Percentiles rank a stretch among this genome's conserved stretches.
Evolutionary conservation across 192 early-diverging fungal species (phyloP).

Genomic region (Lobulomyces angularis): DNA sequence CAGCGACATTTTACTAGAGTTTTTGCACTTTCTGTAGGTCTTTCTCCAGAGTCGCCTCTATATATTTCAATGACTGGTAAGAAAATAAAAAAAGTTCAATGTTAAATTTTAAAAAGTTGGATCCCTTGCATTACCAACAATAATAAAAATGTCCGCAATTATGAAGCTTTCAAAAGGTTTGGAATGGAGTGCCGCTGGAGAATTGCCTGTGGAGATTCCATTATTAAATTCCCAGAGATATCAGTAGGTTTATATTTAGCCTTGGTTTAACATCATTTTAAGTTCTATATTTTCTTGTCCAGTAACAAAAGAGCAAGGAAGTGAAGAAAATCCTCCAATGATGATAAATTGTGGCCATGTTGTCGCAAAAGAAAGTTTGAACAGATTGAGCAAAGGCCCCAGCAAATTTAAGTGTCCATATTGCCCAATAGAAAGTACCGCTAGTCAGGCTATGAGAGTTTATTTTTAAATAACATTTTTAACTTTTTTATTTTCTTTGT

Average conservation of each 20-base stretch:
- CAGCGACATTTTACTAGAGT: constrained; percentile 58
- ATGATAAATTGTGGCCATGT: constrained; percentile 97
- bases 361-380: constrained; percentile 80
- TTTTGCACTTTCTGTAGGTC: constrained; percentile 62
- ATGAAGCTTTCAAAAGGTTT: constrained; percentile 69
- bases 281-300: constrained; percentile 94
- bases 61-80: constrained; percentile 34
- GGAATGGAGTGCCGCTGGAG: constrained; percentile 85
- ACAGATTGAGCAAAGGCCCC: constrained; percentile 61
- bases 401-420: constrained; percentile 93
- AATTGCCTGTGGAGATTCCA: constrained; percentile 87
- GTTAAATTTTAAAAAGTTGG: too few relatives aligned
- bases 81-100: constrained; percentile 17
- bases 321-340: constrained; percentile 92
- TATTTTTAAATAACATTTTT: constrained; percentile 62
- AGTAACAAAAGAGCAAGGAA: constrained; percentile 87
- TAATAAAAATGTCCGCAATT: constrained; percentile 79
- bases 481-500: too few relatives aligned
- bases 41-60: constrained; percentile 60
- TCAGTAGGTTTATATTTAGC: too few relatives aligned
- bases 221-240: constrained; percentile 73
- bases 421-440: constrained; percentile 77
- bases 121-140: constrained; percentile 75
- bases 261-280: too few relatives aligned
- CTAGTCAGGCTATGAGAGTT: constrained; percentile 61